A percentile compares a stretch with the other conserved stretches of the same genome.
phyloP scores from a whole-genome alignment of 257 asterid species.

The Nicotiana otophora region DNA sequence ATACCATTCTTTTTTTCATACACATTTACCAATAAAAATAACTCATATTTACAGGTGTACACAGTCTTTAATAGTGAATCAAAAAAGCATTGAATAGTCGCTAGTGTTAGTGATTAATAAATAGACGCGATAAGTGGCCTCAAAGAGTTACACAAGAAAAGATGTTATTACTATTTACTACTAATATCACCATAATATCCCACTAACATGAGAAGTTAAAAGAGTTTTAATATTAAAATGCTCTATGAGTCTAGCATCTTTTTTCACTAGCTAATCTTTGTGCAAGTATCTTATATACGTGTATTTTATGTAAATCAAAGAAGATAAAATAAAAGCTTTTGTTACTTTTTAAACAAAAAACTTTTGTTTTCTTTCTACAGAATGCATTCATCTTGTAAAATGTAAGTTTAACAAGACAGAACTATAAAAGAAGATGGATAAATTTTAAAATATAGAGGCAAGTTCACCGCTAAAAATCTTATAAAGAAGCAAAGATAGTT shows the following conservation, averaged over 20 bases:
- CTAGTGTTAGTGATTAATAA: not conserved
- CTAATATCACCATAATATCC: not conserved
- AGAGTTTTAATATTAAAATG: not conserved
- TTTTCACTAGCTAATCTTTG: too few species aligned
- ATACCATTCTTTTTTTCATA: not conserved
- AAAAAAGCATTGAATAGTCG: not conserved
- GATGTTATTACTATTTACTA: not conserved
- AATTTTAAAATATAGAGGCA: too few species aligned
- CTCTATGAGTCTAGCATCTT: not conserved
- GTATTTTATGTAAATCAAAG: too few species aligned
- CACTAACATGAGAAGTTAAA: not conserved
- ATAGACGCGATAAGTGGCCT: not conserved
- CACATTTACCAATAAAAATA: not conserved
- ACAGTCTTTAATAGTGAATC: not conserved
- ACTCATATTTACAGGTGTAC: not conserved
- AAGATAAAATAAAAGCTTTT: too few species aligned
- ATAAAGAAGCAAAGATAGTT: too few species aligned
- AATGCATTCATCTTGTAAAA: too few species aligned
- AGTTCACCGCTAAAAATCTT: too few species aligned
- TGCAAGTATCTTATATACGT: too few species aligned
- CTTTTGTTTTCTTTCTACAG: too few species aligned
- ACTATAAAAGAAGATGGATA: too few species aligned
- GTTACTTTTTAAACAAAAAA: too few species aligned
- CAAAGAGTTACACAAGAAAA: not conserved
- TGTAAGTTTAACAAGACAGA: too few species aligned